phyloP scores from a whole-genome alignment of 768 basidiomycete species.

The Calocybe cyanea region DNA sequence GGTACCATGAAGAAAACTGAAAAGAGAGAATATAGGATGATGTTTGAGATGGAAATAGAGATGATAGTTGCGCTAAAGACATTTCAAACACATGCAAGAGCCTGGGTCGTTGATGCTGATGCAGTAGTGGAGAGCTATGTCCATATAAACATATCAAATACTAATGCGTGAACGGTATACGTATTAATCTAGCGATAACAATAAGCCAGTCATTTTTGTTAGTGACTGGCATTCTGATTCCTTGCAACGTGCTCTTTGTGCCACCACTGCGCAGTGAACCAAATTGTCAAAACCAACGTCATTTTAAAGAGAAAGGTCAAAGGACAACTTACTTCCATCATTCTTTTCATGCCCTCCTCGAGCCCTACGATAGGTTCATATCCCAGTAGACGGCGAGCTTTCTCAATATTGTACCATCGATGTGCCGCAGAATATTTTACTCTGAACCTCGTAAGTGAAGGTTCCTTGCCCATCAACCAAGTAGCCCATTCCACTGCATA shows the following conservation, averaged over 20 bases:
- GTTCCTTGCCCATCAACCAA: slow-evolving; percentile 71
- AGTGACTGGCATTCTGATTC: slow-evolving; percentile 37
- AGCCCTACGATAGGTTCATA: slow-evolving; percentile 91
- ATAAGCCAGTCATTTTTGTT: slow-evolving; percentile 4
- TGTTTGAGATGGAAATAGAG: slow-evolving; percentile 51
- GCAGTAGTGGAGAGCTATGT: too few species aligned
- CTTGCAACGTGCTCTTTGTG: slow-evolving; percentile 35
- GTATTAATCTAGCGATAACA: too few species aligned
- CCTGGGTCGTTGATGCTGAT: too few species aligned
- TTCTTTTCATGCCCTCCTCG: slow-evolving; percentile 80
- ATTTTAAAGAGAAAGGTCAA: background rate
- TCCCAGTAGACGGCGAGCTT: slow-evolving; percentile 83
- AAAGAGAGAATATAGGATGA: slow-evolving; percentile 59
- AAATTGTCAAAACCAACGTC: too few species aligned
- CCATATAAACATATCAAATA: too few species aligned
- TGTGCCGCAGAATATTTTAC: slow-evolving; percentile 76
- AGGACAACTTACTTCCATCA: slow-evolving; percentile 60
- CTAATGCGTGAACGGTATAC: too few species aligned
- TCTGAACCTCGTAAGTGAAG: slow-evolving; percentile 82
- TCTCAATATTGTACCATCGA: slow-evolving; percentile 93
- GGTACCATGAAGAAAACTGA: slow-evolving; percentile 87
- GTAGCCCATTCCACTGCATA: slow-evolving; percentile 69
- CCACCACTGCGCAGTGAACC: slow-evolving; percentile 39
- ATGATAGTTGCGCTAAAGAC: slow-evolving; percentile 7
- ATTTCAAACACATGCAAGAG: too few species aligned